These are phyloP conservation scores for Rhodotorula sp. DNA, from an alignment of 1,284 basidiomycete species.

Conservation along the genomic window DNA sequence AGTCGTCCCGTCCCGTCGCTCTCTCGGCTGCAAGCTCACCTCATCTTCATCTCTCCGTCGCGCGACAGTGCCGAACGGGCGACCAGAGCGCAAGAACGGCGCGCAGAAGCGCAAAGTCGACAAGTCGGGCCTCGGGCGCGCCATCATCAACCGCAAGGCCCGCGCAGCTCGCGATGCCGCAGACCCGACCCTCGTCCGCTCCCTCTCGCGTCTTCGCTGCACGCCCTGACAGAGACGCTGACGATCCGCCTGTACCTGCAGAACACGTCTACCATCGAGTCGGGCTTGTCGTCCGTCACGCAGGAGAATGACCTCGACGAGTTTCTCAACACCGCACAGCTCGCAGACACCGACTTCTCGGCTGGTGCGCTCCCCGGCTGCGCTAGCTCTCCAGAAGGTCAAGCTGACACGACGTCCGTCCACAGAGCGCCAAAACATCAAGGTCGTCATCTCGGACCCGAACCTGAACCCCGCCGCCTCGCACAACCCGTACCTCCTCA, in stretches of 20 bases:
- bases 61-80: slow-evolving; percentile 19
- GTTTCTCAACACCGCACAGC: slow-evolving; percentile 90
- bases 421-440: slow-evolving; percentile 84
- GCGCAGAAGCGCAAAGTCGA: slow-evolving; percentile 51
- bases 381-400: neutral
- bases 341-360: slow-evolving; percentile 96
- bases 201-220: slow-evolving; percentile 12
- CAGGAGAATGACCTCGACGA: slow-evolving; percentile 96
- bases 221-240: neutral
- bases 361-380: slow-evolving; percentile 65
- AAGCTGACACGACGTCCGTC: neutral
- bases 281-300: slow-evolving; percentile 84
- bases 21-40: neutral
- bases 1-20: neutral
- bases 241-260: slow-evolving; percentile 47
- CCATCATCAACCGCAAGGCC: slow-evolving; percentile 82
- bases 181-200: slow-evolving; percentile 73
- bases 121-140: slow-evolving; percentile 71
- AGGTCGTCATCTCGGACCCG: slow-evolving; percentile 71
- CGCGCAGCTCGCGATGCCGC: slow-evolving; percentile 74
- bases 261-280: slow-evolving; percentile 77
- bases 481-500: slow-evolving; percentile 86
- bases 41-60: neutral
- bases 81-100: slow-evolving; percentile 34
- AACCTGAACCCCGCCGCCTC: slow-evolving; percentile 51